A percentile compares a stretch with the other conserved stretches of the same genome.
Conservation (phyloP, 1,139 yeast genomes). For the Yamadazyma sp. region DNA sequence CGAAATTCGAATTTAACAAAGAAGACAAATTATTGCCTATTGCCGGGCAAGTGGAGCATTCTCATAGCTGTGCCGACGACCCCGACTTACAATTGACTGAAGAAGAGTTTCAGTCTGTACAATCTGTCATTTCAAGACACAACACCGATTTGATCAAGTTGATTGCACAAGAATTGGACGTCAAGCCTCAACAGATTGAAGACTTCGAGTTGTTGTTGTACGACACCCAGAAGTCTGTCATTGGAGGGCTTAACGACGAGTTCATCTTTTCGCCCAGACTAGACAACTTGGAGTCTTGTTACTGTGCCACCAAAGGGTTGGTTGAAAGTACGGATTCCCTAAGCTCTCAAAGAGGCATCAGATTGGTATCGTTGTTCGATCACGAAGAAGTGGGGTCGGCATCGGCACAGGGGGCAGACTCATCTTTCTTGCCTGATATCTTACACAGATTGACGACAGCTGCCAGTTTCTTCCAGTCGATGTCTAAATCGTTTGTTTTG, state of each 20-base stretch:
- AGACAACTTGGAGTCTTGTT: conserved; percentile 88
- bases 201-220: conserved; percentile 89
- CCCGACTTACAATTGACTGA: conserved; percentile 44
- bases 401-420: conserved; percentile 96
- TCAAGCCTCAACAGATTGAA: conserved; percentile 56
- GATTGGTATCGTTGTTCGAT: conserved; percentile 79
- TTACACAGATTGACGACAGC: conserved; percentile 60
- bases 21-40: conserved; percentile 87
- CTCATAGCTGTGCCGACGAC: conserved; percentile 43
- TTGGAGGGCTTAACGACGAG: conserved; percentile 90
- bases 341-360: conserved; percentile 53
- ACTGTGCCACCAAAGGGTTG: conserved; percentile 71
- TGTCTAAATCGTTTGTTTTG: conserved; percentile 81
- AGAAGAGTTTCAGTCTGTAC: conserved; percentile 65
- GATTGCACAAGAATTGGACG: conserved; percentile 64
- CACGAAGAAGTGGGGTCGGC: conserved; percentile 95
- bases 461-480: conserved; percentile 54
- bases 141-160: conserved; percentile 65
- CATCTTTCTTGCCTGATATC: conserved; percentile 81
- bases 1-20: conserved; percentile 83
- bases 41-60: conserved; percentile 59
- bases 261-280: conserved; percentile 91
- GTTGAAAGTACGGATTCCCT: conserved; percentile 51
- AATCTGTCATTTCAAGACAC: conserved; percentile 71
- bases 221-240: conserved; percentile 77